A percentile compares a stretch with the other conserved stretches of the same genome.
Evolutionary conservation across 176 grass and related monocot genomes (phyloP).

Genomic region (Miscanthus lutarioriparius): DNA sequence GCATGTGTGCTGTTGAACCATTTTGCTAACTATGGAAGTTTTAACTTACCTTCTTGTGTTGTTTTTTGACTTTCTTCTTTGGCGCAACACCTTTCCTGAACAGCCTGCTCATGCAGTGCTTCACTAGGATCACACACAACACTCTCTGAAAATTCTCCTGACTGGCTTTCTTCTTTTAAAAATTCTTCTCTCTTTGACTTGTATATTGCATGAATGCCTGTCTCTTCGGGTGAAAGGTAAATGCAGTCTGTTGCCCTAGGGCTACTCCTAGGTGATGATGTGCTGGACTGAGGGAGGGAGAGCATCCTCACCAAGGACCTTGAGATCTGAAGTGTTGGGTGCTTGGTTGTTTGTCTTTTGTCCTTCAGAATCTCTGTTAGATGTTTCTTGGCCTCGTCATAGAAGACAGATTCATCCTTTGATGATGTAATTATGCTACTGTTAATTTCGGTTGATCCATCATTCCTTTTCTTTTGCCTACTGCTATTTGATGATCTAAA

Average conservation of each 20-base stretch:
- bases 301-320: constrained; percentile 70
- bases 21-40: neutral
- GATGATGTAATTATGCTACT: constrained; percentile 15
- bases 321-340: constrained; percentile 41
- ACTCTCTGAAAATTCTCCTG: neutral
- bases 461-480: constrained; percentile 31
- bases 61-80: constrained; percentile 28
- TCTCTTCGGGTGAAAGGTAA: constrained; percentile 44
- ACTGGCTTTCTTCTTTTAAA: constrained; percentile 21
- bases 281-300: constrained; percentile 45
- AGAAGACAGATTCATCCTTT: constrained; percentile 58
- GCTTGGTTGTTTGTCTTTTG: constrained; percentile 39
- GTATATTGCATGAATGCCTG: constrained; percentile 11
- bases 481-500: constrained; percentile 10
- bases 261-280: constrained; percentile 40
- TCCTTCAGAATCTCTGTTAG: constrained; percentile 63
- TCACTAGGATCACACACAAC: constrained; percentile 19
- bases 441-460: neutral
- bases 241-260: constrained; percentile 26
- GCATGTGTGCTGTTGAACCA: neutral
- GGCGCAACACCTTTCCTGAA: constrained; percentile 30
- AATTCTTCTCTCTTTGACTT: constrained; percentile 30
- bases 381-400: constrained; percentile 86
- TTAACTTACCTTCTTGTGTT: constrained; percentile 34
- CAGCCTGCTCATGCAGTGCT: constrained; percentile 13